These are phyloP conservation scores for Lachancea kluyveri DNA, from an alignment of 805 yeast genomes.

Conservation along the genomic window DNA sequence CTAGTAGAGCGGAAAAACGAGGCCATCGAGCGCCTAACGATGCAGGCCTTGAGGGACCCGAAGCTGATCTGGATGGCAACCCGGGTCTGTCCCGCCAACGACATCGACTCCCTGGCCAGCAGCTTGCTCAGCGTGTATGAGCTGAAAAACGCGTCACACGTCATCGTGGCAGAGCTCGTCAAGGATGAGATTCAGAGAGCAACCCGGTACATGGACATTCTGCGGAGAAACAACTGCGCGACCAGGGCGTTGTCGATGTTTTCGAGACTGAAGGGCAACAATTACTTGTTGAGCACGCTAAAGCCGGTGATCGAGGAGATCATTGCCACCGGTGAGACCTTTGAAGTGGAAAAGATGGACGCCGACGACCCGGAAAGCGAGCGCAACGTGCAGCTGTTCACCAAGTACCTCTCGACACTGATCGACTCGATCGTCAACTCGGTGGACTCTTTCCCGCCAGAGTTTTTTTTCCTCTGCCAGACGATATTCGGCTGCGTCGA, in stretches of 20 bases:
- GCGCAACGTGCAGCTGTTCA: conserved; percentile 40
- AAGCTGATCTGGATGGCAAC: conserved; percentile 48
- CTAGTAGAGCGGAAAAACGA: conserved; percentile 24
- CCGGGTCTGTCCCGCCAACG: conserved; percentile 57
- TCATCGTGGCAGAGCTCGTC: conserved; percentile 49
- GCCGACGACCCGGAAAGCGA: conserved; percentile 35
- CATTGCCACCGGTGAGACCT: conserved; percentile 41
- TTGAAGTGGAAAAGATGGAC: conserved; percentile 58
- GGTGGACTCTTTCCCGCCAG: conserved; percentile 54
- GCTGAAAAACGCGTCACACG: conserved; percentile 36
- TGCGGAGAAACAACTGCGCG: conserved; percentile 77
- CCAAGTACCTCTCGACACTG: conserved; percentile 47
- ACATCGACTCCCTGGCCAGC: conserved; percentile 65
- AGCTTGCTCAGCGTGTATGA: conserved; percentile 53
- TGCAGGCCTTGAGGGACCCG: conserved; percentile 32
- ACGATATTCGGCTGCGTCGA: conserved; percentile 53
- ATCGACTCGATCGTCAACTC: conserved; percentile 57
- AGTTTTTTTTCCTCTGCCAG: conserved; percentile 65
- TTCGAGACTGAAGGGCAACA: conserved; percentile 60
- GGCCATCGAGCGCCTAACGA: conserved; percentile 27
- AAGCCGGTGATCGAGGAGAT: conserved; percentile 53
- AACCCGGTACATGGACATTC: conserved; percentile 59
- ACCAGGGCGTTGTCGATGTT: conserved; percentile 69
- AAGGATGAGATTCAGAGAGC: conserved; percentile 57
- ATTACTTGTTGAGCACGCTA: conserved; percentile 48